Evolutionary conservation across 2,329 filamentous ascomycete species (phyloP), one percentile per base, ranked within the genome.

Genomic region (Penicillium psychrosexuale): DNA sequence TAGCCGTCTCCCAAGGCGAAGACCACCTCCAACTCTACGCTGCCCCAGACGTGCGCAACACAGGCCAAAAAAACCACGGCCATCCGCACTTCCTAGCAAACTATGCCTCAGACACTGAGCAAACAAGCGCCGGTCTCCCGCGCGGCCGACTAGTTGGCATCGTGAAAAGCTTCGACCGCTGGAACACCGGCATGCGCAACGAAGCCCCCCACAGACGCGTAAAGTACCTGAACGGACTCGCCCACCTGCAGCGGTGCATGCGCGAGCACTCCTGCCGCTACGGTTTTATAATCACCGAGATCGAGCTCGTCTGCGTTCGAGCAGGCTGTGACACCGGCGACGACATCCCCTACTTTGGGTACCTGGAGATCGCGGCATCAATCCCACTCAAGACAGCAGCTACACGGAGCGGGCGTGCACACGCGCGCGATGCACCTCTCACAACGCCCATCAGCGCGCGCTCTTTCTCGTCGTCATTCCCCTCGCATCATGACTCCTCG

Each of bases 261-360:
- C 91, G 93, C 72, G 91, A 96, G 76, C 90, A 96, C 76, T 86
- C 87, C 62, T 95, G 90, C 70, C 87, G 93, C 56, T 97, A 97
- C 73, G 93, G 93, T 51, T 97, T 96, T 79, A 93, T 97, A 73
- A 85, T 97, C 69, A 97, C 91, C 1, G 93, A 97, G 76, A 96
- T 96, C 65, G 93, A 97, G 76, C 85, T 97, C 8, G 87, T 97
- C 37, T 86, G 94, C 64, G 91, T 96, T 1, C 90, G 92, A 66
- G 90, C 89, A 62, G 91, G 92, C 49, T 78, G 75, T 53, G 76
- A 83, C 71, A 63, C 87, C 81, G 66, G 67, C 28, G 76, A 77
- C 44, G 76, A 80, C 38, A 85, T 85, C 1, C 92, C 92, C 0
- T 86, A 91, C 70, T 97, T 96, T 68, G 92, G 93, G n/a, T 90